Percentiles rank a stretch among this genome's conserved stretches.
Conservation (phyloP, 495 filamentous ascomycete genomes). For the Aspergillus bridgeri region DNA sequence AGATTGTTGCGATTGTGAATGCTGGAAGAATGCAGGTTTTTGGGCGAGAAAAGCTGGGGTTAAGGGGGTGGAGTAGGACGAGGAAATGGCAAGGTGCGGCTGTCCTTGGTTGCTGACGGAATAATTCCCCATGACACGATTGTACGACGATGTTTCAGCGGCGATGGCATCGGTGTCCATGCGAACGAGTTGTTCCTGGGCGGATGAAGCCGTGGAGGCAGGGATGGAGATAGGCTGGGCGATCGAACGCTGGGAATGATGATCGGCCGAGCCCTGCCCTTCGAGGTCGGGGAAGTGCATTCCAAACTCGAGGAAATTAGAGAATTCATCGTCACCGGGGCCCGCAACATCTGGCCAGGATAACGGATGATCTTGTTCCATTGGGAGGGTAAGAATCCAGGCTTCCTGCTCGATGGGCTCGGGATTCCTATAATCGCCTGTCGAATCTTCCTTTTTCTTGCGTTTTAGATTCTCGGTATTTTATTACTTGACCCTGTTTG, state of each 20-base stretch:
- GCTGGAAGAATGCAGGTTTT: conserved; percentile 27
- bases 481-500: neutral
- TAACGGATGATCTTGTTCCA: conserved; percentile 41
- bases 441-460: neutral
- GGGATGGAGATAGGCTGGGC: conserved; percentile 30
- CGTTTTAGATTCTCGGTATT: conserved; percentile 3
- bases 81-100: conserved; percentile 20
- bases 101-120: conserved; percentile 32
- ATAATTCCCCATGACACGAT: conserved; percentile 35
- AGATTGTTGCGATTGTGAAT: conserved; percentile 54
- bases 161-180: conserved; percentile 27
- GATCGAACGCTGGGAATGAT: conserved; percentile 31
- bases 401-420: neutral
- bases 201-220: conserved; percentile 26
- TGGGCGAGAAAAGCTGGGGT: conserved; percentile 40
- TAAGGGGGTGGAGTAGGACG: conserved; percentile 32
- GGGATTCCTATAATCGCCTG: neutral
- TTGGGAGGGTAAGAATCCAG: conserved; percentile 12
- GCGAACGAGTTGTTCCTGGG: conserved; percentile 23
- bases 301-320: conserved; percentile 52
- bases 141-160: conserved; percentile 27
- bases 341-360: conserved; percentile 41
- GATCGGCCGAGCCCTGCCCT: conserved; percentile 36
- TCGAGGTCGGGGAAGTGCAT: conserved; percentile 49
- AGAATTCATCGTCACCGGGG: conserved; percentile 48